Evolutionary conservation across 495 filamentous ascomycete species (phyloP), one percentile per base, ranked within the genome.

Genomic region (Lineolata rhizophorae): DNA sequence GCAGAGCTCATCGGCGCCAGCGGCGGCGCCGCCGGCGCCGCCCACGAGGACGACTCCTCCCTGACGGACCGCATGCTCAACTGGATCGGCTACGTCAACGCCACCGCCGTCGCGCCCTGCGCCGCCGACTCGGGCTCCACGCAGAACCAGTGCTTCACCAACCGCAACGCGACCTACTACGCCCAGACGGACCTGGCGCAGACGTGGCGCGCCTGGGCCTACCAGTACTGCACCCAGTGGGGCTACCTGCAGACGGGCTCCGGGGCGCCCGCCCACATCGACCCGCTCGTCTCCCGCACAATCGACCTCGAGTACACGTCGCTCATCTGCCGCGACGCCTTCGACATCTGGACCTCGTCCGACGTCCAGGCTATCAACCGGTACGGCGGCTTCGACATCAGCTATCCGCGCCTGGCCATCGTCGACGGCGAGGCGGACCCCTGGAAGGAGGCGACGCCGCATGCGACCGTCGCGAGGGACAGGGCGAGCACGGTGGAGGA

Each of bases 361-460:
- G 46, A 76, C 31, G 48, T 66, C 0, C 50, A 61, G 3, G 45
- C 53, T 10, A 67, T 78, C 48, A 79, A 81, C 49, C 61, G 67
- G 36, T 64, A 74, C 45, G 76, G 76, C 21, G 72, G 70, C n/a
- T 74, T 65, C 39, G 37, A 58, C 37, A 65, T 77, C 47, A 56
- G 59, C 29, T 76, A 72, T 37, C 57, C 64, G 3, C 62, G 71
- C 15, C 59, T 80, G 4, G 74, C 74, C 12, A 58, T 69, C 34
- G 55, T 83, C 30, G 75, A 72, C 35, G 75, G 74, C 10, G 55
- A 74, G 33, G 56, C 56, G 31, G 76, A 83, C 45, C 72, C 76
- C 0, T 83, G 76, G 76, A 57, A 68, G 4, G 60, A 63, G 0
- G 70, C 71, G 0, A 72, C 65, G 8, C 67, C 69, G 3, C 71